Base-by-base conservation (phyloP, 176 grass and related monocot genomes). In the Aegilops speltoides region DNA sequence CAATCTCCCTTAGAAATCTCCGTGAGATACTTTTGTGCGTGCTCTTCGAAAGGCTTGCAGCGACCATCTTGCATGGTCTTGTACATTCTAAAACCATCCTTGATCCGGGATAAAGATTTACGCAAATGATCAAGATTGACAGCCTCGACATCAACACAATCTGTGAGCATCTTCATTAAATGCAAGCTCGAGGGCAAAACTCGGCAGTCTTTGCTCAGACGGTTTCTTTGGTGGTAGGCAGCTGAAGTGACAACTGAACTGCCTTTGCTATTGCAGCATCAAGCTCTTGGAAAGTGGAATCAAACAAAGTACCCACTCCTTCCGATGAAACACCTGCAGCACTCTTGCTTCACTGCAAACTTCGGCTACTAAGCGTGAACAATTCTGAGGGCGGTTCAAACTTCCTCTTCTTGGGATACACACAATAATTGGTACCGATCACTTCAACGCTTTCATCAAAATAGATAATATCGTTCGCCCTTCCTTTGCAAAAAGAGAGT, bases 201-300 rank as follows among this genome's bases (percentile, higher is more conserved):
- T 24, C 22, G 0, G 12, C n/a, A 2, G 1, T 1, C 2, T 1
- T n/a, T 10, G 8, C 20, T 24, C 0, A 28, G 9, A 63, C 22
- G 60, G n/a, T n/a, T n/a, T 1, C 3, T 10, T 0, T 63, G 3
- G 60, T 63, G 22, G 60, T 63, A 63, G 60, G n/a, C n/a, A 63
- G 22, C n/a, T 63, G n/a, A 24, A 24, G 20, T 24, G 60, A 63
- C 22, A 63, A 24, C 60, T 25, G 22, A 63, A 24, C 60, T 24
- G 10, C 60, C 60, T 23, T 63, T 63, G n/a, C 22, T 24, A 63
- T n/a, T n/a, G 22, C 22, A 11, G n/a, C 20, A 10, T 62, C 22
- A 62, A 62, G 60, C 20, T 25, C 60, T 62, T 23, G 9, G 10
- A 62, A 62, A 23, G 60, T 24, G 8, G 8, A 23, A 23, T 62